phyloP scores from a whole-genome alignment of 192 early-diverging fungal species.

The Umbelopsis sp. region DNA sequence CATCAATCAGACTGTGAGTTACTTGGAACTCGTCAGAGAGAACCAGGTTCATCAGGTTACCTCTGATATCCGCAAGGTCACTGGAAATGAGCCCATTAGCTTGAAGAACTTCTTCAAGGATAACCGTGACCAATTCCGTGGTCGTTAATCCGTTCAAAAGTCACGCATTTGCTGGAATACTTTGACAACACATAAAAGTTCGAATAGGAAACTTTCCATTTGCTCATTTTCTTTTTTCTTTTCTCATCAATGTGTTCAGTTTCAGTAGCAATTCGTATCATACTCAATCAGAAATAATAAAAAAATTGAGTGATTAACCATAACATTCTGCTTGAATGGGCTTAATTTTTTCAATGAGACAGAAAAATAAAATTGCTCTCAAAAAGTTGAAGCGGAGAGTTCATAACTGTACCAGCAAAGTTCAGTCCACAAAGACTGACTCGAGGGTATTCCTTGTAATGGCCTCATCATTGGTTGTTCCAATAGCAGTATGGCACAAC shows the following conservation, averaged over 20 bases:
- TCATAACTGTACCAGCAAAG: background rate
- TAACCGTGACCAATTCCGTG: conserved; percentile 12
- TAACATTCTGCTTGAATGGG: background rate
- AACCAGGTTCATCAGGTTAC: background rate
- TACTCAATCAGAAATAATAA: background rate
- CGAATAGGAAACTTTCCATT: background rate
- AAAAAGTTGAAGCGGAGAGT: background rate
- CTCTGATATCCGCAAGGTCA: conserved; percentile 1
- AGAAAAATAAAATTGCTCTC: too few relatives aligned
- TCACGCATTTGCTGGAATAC: background rate
- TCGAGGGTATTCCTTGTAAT: conserved; percentile 25
- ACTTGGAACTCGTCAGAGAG: conserved; percentile 6
- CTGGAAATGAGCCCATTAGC: background rate
- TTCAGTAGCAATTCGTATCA: background rate
- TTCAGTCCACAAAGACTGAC: background rate
- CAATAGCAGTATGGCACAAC: conserved; percentile 50
- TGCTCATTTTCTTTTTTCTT: background rate
- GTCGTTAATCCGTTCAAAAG: background rate
- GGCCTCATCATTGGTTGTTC: conserved; percentile 52
- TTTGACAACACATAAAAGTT: background rate
- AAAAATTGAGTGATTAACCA: background rate
- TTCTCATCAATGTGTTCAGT: background rate
- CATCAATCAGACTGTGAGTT: background rate
- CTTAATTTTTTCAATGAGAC: too few relatives aligned
- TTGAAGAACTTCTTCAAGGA: conserved; percentile 11